Base-by-base conservation (phyloP, 2,329 filamentous ascomycete genomes). In the Pseudomassariella vexata region DNA sequence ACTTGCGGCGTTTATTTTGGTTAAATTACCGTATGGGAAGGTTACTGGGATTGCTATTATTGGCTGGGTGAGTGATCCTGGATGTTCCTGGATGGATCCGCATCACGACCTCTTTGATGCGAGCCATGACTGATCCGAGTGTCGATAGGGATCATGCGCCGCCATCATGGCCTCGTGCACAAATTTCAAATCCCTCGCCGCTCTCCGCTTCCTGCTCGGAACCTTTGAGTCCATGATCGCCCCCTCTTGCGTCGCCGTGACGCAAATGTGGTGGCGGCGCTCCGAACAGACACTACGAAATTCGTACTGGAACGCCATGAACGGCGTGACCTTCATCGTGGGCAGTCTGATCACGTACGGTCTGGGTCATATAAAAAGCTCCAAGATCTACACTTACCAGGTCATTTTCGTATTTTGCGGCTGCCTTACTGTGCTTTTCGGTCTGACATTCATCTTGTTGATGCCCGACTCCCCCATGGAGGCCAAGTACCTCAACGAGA, bases 401-500 rank as follows among this genome's bases (percentile, higher is more conserved):
- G 66, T 68, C 0, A 64, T 74, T 12, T 66, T 68, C 15, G 56
- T 70, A 33, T 63, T 67, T 42, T 66, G 62, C 32, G 69, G 69
- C 2, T 43, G 62, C 6, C 49, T 77, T 28, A 76, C 72, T 1
- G 63, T 76, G 5, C 52, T 62, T 1, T 73, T 70, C 37, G 63
- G 70, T 2, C 43, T 61, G 0, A 46, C 69, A 9, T 66, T 82
- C 5, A 63, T 74, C 53, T 34, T 68, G 12, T 68, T 70, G 31
- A 76, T 83, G 64, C 79, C 79, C 0, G 79, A 83, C 42, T 78
- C 74, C 0, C 78, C 79, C 0, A 68, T 78, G 46, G 65, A 72
- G 15, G 70, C 70, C 0, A 62, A 69, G 10, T 75, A 72, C 36
- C 47, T 92, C 17, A 81, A 63, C 6, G 70, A 80, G 32, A 66